phyloP scores from a whole-genome alignment of 495 filamentous ascomycete genomes.

The Xylaria intraflava region DNA sequence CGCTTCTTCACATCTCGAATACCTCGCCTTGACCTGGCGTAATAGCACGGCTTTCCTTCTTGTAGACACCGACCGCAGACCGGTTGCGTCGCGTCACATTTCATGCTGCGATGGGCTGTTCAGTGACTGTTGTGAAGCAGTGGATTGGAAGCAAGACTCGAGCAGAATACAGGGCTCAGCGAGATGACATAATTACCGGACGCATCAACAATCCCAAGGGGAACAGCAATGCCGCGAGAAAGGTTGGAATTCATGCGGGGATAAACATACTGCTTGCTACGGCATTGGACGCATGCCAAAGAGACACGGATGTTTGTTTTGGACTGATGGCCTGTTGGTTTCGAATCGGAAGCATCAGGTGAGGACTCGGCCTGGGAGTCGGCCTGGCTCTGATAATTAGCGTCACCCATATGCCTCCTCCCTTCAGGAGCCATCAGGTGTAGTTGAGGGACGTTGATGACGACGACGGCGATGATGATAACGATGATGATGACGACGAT shows the following conservation, averaged over 20 bases:
- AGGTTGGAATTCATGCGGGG: neutral
- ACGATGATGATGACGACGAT: no score
- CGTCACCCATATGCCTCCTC: slow-evolving; percentile 15
- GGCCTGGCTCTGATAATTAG: slow-evolving; percentile 15
- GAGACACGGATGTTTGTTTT: slow-evolving; percentile 36
- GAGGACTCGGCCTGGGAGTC: slow-evolving; percentile 20
- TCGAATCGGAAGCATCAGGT: slow-evolving; percentile 20
- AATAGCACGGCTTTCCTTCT: slow-evolving; percentile 42
- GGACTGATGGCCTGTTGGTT: slow-evolving; percentile 16
- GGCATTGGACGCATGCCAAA: slow-evolving; percentile 51
- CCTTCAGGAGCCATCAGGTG: neutral
- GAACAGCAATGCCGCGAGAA: neutral
- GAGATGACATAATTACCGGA: neutral
- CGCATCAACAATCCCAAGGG: neutral
- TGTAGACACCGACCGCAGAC: slow-evolving; percentile 39
- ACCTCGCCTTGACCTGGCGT: slow-evolving; percentile 49
- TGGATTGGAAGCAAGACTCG: neutral
- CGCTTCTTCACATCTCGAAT: slow-evolving; percentile 39
- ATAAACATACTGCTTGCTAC: slow-evolving; percentile 40
- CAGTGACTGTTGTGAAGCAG: neutral
- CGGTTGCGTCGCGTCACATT: slow-evolving; percentile 51
- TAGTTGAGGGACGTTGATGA: neutral
- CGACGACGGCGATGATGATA: no score
- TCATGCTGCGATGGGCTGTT: slow-evolving; percentile 27
- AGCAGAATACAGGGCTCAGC: neutral